Evolutionary conservation across 2,329 filamentous ascomycete genomes (phyloP).

Genomic region (Epichloe amarillans): DNA sequence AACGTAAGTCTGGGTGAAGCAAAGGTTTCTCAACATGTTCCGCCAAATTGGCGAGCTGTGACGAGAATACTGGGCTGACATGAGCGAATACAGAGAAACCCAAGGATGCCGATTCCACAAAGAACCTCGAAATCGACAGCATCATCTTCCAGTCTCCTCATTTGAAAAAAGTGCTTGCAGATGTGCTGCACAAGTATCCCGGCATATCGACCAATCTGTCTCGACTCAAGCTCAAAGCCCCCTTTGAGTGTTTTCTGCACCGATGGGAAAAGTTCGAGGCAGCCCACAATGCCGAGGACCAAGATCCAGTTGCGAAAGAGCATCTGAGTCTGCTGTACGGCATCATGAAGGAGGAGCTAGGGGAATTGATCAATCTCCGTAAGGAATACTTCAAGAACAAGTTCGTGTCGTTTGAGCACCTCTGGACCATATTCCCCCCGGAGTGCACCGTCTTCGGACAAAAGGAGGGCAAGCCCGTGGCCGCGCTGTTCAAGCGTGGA

Average conservation of each 20-base stretch:
- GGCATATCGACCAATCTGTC: constrained; percentile 46
- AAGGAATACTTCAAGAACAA: constrained; percentile 39
- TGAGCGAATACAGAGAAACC: constrained; percentile 17
- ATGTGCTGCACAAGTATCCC: constrained; percentile 43
- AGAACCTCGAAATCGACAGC: constrained; percentile 46
- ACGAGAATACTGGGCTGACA: not conserved
- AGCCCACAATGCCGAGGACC: constrained; percentile 25
- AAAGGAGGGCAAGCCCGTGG: constrained; percentile 25
- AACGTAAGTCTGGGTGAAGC: constrained; percentile 18
- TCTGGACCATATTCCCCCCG: constrained; percentile 43
- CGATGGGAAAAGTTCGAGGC: constrained; percentile 40
- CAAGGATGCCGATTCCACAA: constrained; percentile 43
- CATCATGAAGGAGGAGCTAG: constrained; percentile 37
- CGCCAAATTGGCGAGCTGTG: no score
- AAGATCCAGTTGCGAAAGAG: constrained; percentile 28
- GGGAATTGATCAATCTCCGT: constrained; percentile 34
- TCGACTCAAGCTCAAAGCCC: constrained; percentile 48
- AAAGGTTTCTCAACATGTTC: no score
- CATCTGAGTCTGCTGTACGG: constrained; percentile 34
- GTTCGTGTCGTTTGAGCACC: constrained; percentile 38
- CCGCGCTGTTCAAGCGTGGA: constrained; percentile 24
- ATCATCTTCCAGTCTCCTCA: constrained; percentile 51
- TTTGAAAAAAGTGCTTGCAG: constrained; percentile 41
- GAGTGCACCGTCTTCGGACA: constrained; percentile 27
- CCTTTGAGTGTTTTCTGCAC: constrained; percentile 53